Percentiles rank a stretch among this genome's conserved stretches.
Evolutionary conservation across 2,329 filamentous ascomycete genomes (phyloP).

Genomic region (Fusarium torreyae): DNA sequence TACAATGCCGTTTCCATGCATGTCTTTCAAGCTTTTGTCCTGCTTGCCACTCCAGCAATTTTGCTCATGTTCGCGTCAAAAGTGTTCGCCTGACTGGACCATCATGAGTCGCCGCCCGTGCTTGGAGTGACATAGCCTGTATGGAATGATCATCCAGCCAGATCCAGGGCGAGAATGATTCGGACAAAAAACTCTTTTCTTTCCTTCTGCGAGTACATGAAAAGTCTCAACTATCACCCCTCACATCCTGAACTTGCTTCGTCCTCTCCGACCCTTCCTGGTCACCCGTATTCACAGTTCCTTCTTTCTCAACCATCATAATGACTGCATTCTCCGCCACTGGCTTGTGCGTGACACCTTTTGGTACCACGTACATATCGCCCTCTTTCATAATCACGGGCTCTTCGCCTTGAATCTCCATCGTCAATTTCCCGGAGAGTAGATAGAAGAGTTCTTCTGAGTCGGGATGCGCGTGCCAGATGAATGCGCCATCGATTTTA

Average conservation of each 20-base stretch:
- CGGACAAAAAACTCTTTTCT: too few species aligned
- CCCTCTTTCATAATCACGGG: conserved; percentile 51
- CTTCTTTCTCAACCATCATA: conserved; percentile 57
- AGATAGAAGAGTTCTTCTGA: conserved; percentile 61
- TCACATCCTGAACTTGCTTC: conserved; percentile 38
- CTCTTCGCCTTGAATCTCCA: conserved; percentile 53
- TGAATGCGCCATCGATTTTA: conserved; percentile 57
- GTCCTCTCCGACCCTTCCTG: conserved; percentile 46
- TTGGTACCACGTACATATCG: conserved; percentile 56
- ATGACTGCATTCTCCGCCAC: conserved; percentile 55
- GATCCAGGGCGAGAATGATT: too few species aligned
- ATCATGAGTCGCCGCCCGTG: rapidly evolving
- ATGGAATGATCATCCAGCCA: too few species aligned
- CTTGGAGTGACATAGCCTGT: too few species aligned
- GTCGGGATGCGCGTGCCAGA: conserved; percentile 59
- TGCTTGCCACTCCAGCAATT: too few species aligned
- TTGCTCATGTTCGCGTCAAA: too few species aligned
- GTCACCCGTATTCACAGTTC: conserved; percentile 52
- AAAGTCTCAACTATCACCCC: conserved; percentile 1
- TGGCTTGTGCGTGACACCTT: conserved; percentile 56
- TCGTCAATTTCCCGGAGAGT: conserved; percentile 53
- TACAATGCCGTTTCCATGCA: too few species aligned
- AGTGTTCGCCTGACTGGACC: too few species aligned
- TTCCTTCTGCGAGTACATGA: neutral
- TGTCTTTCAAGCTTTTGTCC: too few species aligned